These are phyloP conservation scores for Guyanaporus albipodus DNA, from an alignment of 768 basidiomycete genomes.

Conservation along the genomic window DNA sequence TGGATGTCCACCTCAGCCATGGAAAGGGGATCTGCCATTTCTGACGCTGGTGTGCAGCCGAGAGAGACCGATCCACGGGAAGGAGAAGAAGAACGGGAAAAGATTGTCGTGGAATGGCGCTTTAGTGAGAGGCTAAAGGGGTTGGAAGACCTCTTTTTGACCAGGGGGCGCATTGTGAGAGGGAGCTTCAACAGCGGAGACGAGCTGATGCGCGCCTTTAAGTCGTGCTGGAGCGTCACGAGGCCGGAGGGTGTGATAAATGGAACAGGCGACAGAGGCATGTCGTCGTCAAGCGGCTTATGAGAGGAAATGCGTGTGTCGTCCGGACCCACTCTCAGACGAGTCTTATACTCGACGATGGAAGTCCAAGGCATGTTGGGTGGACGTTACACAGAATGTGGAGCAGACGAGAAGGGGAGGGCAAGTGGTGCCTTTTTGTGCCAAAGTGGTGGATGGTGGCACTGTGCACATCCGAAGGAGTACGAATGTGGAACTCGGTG, in stretches of 20 bases:
- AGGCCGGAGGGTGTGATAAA: slow-evolving; percentile 27
- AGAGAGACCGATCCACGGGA: slow-evolving; percentile 9
- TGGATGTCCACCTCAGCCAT: slow-evolving; percentile 2
- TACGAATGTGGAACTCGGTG: slow-evolving; percentile 11
- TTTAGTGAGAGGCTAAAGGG: slow-evolving; percentile 20
- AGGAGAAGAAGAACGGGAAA: slow-evolving; percentile 18
- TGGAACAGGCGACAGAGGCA: slow-evolving; percentile 25
- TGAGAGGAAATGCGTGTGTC: slow-evolving; percentile 18
- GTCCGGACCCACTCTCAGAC: background rate
- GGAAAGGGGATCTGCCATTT: slow-evolving; percentile 22
- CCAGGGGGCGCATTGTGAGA: slow-evolving; percentile 25
- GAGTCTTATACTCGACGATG: slow-evolving; percentile 19
- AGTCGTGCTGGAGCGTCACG: slow-evolving; percentile 27
- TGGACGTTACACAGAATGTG: slow-evolving; percentile 18
- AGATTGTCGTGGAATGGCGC: slow-evolving; percentile 26
- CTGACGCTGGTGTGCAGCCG: slow-evolving; percentile 13
- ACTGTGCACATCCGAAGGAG: slow-evolving; percentile 2
- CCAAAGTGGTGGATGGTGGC: slow-evolving; percentile 14
- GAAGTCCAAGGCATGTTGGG: slow-evolving; percentile 18
- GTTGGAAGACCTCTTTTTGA: slow-evolving; percentile 27
- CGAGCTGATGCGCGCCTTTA: slow-evolving; percentile 27
- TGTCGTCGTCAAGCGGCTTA: slow-evolving; percentile 15
- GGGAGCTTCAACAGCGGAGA: slow-evolving; percentile 26
- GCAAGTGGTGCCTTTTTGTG: slow-evolving; percentile 15
- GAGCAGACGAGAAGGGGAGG: slow-evolving; percentile 8